These are phyloP conservation scores for Exophiala calicioides DNA, from an alignment of 2,329 filamentous ascomycete genomes.

Conservation along the genomic window DNA sequence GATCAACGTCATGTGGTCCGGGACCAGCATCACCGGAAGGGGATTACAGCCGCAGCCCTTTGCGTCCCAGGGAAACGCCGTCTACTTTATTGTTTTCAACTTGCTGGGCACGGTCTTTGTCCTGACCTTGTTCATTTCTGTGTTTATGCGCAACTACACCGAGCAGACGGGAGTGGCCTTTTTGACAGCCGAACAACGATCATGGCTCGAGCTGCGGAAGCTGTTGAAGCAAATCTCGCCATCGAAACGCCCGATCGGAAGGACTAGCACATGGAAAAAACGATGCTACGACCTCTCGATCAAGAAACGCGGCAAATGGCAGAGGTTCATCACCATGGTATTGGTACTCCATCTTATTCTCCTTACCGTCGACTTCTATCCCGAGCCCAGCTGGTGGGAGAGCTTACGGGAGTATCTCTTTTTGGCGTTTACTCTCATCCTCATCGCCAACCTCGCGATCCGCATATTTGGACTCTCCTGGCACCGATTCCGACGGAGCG, in stretches of 20 bases:
- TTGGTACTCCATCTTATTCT: conserved; percentile 81
- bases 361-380: conserved; percentile 81
- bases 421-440: conserved; percentile 76
- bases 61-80: conserved; percentile 75
- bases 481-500: conserved; percentile 86
- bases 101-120: conserved; percentile 94
- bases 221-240: conserved; percentile 88
- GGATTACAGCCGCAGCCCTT: conserved; percentile 71
- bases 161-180: conserved; percentile 98
- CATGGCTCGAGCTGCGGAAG: conserved; percentile 94
- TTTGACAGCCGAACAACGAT: conserved; percentile 90
- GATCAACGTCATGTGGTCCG: conserved; percentile 86
- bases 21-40: conserved; percentile 76
- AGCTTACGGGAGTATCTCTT: conserved; percentile 71
- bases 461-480: conserved; percentile 87
- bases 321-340: conserved; percentile 74
- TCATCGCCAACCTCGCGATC: conserved; percentile 78
- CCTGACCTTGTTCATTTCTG: conserved; percentile 93
- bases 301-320: conserved; percentile 92
- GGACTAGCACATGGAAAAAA: conserved; percentile 76
- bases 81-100: conserved; percentile 97
- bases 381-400: conserved; percentile 72
- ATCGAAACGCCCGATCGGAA: conserved; percentile 84
- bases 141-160: conserved; percentile 99
- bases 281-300: conserved; percentile 96